These are phyloP conservation scores for Epithele typhae DNA, from an alignment of 768 basidiomycete genomes.

Conservation along the genomic window DNA sequence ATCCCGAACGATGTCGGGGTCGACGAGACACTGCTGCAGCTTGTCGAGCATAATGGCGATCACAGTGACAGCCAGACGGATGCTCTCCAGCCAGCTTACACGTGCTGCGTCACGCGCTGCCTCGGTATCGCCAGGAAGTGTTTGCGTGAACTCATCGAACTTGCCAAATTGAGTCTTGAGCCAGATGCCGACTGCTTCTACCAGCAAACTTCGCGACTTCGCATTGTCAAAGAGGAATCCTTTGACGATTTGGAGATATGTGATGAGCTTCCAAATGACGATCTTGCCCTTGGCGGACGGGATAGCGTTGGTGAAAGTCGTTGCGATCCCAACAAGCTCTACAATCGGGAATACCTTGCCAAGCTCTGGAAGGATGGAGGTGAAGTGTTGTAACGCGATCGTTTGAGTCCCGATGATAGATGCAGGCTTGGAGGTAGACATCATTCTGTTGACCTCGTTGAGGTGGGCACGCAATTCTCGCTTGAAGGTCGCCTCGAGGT, in stretches of 20 bases:
- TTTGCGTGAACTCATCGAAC: conserved; percentile 77
- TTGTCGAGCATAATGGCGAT: conserved; percentile 88
- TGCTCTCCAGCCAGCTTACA: conserved; percentile 85
- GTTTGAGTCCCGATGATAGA: conserved; percentile 97
- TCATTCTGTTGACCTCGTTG: conserved; percentile 80
- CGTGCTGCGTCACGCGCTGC: conserved; percentile 65
- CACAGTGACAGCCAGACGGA: conserved; percentile 86
- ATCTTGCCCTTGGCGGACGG: conserved; percentile 79
- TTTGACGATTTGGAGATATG: conserved; percentile 90
- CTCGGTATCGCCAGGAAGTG: conserved; percentile 63
- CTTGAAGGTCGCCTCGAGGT: conserved; percentile 82
- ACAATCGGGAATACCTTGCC: conserved; percentile 73
- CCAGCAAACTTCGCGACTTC: conserved; percentile 70
- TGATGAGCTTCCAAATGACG: conserved; percentile 88
- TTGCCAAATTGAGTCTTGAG: conserved; percentile 92
- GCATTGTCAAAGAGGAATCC: conserved; percentile 83
- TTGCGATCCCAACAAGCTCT: conserved; percentile 84
- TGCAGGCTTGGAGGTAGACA: conserved; percentile 72
- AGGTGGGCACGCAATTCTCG: conserved; percentile 77
- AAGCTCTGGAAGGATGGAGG: conserved; percentile 85
- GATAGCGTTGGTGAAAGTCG: conserved; percentile 83
- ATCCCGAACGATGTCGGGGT: conserved; percentile 58
- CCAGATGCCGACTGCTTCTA: conserved; percentile 89
- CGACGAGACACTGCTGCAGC: conserved; percentile 74
- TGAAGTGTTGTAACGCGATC: conserved; percentile 89